These are phyloP conservation scores for Abrus precatorius DNA, from an alignment of 306 rosid genomes.

Conservation along the genomic window DNA sequence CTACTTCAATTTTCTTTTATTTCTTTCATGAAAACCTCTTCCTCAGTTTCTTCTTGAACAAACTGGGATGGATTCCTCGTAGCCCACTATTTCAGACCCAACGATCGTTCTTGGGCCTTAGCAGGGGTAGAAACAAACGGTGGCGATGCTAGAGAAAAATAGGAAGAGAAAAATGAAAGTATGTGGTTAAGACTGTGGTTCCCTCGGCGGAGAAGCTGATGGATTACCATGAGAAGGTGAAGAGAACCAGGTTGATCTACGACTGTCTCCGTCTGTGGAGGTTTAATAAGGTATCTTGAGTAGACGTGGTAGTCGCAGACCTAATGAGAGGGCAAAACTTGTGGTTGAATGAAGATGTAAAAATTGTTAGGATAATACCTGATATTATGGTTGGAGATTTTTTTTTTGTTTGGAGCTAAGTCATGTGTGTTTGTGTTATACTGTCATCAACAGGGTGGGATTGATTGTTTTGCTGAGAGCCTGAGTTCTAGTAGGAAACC, in stretches of 20 bases:
- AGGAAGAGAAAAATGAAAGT: slow-evolving; percentile 43
- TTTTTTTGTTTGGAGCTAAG: slow-evolving; percentile 85
- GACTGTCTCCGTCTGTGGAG: slow-evolving; percentile 72
- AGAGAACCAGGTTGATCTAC: slow-evolving; percentile 74
- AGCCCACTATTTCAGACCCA: background rate
- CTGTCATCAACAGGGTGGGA: slow-evolving; percentile 88
- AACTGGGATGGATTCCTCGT: background rate
- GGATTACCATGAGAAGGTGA: slow-evolving; percentile 59
- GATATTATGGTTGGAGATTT: slow-evolving; percentile 82
- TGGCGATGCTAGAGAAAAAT: slow-evolving; percentile 39
- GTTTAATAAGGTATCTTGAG: slow-evolving; percentile 50
- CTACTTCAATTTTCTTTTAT: no score
- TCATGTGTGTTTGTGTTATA: slow-evolving; percentile 84
- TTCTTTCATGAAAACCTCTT: no score
- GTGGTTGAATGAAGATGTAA: slow-evolving; percentile 86
- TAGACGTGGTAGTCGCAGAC: slow-evolving; percentile 74
- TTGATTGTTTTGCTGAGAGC: slow-evolving; percentile 81
- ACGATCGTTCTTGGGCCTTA: slow-evolving; percentile 72
- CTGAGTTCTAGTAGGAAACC: slow-evolving; percentile 88
- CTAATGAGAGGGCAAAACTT: slow-evolving; percentile 66
- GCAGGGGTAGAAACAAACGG: slow-evolving; percentile 30
- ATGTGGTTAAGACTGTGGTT: slow-evolving; percentile 75
- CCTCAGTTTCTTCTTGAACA: no score
- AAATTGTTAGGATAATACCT: slow-evolving; percentile 90
- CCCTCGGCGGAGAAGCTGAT: slow-evolving; percentile 60